Conservation (phyloP, 2,329 filamentous ascomycete genomes). For the Xylaria multiplex region DNA sequence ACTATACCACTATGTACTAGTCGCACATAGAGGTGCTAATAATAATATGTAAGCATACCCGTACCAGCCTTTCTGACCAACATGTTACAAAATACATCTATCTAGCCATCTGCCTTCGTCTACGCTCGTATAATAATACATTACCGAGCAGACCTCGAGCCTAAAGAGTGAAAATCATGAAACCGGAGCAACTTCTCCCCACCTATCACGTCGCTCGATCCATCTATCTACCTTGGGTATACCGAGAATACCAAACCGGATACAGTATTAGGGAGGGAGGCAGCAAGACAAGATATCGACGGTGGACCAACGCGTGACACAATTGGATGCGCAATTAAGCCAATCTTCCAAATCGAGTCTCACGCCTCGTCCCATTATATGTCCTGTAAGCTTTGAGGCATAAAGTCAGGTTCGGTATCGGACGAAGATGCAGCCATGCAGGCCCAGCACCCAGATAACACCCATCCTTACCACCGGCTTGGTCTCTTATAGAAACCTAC, state of each 20-base stretch:
- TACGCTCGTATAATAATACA: slow-evolving; percentile 7
- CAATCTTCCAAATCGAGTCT: slow-evolving; percentile 8
- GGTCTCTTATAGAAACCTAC: background rate
- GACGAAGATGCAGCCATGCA: slow-evolving; percentile 18
- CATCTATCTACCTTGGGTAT: slow-evolving; percentile 8
- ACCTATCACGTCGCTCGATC: background rate
- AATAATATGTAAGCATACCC: slow-evolving; percentile 22
- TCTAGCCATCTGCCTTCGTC: background rate
- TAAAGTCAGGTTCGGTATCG: slow-evolving; percentile 24
- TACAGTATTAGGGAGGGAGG: slow-evolving; percentile 4
- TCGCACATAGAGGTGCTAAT: background rate
- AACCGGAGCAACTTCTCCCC: slow-evolving; percentile 17
- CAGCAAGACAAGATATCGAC: slow-evolving; percentile 6
- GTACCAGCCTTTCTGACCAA: background rate
- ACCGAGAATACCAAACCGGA: slow-evolving; percentile 8
- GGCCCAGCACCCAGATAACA: background rate
- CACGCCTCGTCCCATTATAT: slow-evolving; percentile 9
- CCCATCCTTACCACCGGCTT: slow-evolving; percentile 12
- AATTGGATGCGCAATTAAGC: background rate
- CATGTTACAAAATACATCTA: background rate
- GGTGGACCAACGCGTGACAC: background rate
- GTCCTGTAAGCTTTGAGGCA: slow-evolving; percentile 6
- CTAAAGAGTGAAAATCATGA: background rate
- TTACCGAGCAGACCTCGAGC: slow-evolving; percentile 7
- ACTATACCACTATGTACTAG: too few relatives aligned